Evolutionary conservation across 78 protist genomes (phyloP).

Genomic region (Dictyostelium brefeldianum): DNA sequence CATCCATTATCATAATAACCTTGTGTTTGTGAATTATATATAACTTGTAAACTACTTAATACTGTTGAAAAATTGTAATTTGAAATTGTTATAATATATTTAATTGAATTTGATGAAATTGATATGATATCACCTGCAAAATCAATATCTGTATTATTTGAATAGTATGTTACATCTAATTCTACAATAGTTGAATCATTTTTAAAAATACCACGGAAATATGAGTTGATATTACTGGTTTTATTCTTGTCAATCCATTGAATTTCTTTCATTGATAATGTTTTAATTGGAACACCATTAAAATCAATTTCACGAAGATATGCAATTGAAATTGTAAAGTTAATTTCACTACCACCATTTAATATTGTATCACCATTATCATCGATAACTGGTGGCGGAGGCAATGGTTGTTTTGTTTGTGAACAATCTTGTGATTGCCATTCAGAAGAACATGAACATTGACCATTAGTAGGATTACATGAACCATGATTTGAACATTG

Average conservation of each 20-base stretch:
- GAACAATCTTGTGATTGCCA: background rate
- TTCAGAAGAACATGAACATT: background rate
- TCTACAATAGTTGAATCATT: slow-evolving; percentile 6
- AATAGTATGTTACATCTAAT: background rate
- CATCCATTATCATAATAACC: background rate
- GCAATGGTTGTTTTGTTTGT: background rate
- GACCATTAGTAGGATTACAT: slow-evolving; percentile 9
- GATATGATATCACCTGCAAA: slow-evolving; percentile 39
- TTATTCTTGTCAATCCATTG: slow-evolving; percentile 9
- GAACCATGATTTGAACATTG: slow-evolving; percentile 16
- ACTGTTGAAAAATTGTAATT: slow-evolving; percentile 1
- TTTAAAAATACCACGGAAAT: background rate
- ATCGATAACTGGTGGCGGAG: background rate
- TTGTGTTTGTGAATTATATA: slow-evolving; percentile 38
- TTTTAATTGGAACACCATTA: background rate
- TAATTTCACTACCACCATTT: slow-evolving; percentile 10
- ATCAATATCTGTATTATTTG: background rate
- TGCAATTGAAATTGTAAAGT: slow-evolving; percentile 29
- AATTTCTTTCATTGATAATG: slow-evolving; percentile 12
- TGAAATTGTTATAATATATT: slow-evolving; percentile 5
- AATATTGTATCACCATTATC: slow-evolving; percentile 29
- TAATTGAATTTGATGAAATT: slow-evolving; percentile 33
- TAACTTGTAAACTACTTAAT: slow-evolving; percentile 11
- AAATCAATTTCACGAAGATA: slow-evolving; percentile 8
- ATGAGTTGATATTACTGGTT: background rate